Evolutionary conservation across 805 yeast genomes (phyloP).

Genomic region (Schwanniomyces vanrijiae): DNA sequence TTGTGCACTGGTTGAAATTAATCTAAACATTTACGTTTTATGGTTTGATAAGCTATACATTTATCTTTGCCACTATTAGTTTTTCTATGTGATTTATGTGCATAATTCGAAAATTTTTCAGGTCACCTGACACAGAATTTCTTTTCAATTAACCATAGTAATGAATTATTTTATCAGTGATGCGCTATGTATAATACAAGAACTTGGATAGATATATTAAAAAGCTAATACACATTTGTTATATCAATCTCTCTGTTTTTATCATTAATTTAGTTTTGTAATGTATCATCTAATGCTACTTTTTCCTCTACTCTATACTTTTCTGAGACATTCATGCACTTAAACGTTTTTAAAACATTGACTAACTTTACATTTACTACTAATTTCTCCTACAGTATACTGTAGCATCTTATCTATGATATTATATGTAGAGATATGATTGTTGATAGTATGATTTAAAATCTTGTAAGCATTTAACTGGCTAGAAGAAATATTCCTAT

Average conservation of each 20-base stretch:
- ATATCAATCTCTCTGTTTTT: too few species aligned
- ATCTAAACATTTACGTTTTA: slow-evolving; percentile 32
- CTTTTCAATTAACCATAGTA: neutral
- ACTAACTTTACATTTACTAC: too few species aligned
- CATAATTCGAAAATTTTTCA: slow-evolving; percentile 4
- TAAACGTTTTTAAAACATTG: too few species aligned
- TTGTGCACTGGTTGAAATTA: slow-evolving; percentile 36
- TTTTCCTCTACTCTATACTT: too few species aligned
- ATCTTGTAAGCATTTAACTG: neutral
- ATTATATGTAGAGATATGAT: neutral
- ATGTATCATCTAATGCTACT: too few species aligned
- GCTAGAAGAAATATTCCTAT: neutral
- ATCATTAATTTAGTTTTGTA: too few species aligned
- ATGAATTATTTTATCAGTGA: too few species aligned
- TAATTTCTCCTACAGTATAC: too few species aligned
- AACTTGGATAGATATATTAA: too few species aligned
- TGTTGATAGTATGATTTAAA: neutral
- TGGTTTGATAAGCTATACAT: neutral
- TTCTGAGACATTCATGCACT: too few species aligned
- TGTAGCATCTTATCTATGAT: too few species aligned
- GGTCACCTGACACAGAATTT: slow-evolving; percentile 4
- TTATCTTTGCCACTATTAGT: slow-evolving; percentile 1
- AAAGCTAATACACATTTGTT: too few species aligned
- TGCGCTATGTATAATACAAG: neutral
- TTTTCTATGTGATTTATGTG: neutral